Evolutionary conservation across 192 early-diverging fungal genomes (phyloP), one percentile per base, ranked within the genome.

Genomic region (Linnemannia exigua): DNA sequence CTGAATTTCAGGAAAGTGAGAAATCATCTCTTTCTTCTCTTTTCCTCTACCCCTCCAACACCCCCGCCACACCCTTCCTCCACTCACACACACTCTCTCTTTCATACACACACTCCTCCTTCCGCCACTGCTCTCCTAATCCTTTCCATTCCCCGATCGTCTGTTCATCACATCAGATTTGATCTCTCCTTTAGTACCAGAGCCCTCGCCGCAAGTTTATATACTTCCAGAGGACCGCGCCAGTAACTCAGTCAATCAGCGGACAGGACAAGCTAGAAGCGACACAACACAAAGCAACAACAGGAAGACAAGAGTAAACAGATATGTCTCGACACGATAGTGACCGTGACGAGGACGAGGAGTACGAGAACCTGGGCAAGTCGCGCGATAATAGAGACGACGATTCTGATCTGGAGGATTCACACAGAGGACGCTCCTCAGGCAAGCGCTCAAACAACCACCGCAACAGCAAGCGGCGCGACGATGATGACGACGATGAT

Each of bases 311-410:
- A 71, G 46, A 50, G 19, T 66, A 31, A 36, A 17, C 28, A n/a
- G 16, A 31, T 14, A 78, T 81, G 76, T 84, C 82, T 38, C 83
- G 76, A 47, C 37, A 82, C 81, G 86, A 82, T 54, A 79, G 80
- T 58, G 75, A 82, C 54, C 76, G 68, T 72, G 88, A 89, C 81
- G 88, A 89, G 58, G 88, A 89, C 47, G 88, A 89, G 19, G 84
- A 86, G 70, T 86, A 71, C 33, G 84, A 86, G 66, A 75, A 75
- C 66, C 51, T 86, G 35, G 70, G 84, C 35, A 70, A 71, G 33
- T 72, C 84, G 12, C 77, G 61, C 28, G 70, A 80, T 31, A 73
- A 73, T 31, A 68, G 76, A 9, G 81, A 83, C 52, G 77, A 79
- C 50, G 84, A 86, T 51, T 86, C 84, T 78, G 84, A 86, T 67